phyloP scores from a whole-genome alignment of 1,284 basidiomycete genomes.

The Sanguinoderma infundibulare region DNA sequence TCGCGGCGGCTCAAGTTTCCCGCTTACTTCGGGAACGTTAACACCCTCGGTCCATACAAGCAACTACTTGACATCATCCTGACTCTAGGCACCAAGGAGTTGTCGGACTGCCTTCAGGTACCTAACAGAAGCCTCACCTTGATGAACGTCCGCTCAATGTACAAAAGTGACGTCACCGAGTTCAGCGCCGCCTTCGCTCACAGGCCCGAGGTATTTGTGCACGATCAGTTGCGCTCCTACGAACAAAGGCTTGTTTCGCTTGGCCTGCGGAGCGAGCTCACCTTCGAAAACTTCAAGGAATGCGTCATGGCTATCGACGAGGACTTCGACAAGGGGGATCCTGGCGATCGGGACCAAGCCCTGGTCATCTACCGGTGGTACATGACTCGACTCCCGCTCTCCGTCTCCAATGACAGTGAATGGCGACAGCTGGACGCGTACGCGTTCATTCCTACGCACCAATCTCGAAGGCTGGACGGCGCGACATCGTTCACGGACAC shows the following conservation, averaged over 20 bases:
- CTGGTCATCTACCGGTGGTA: conserved; percentile 39
- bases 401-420: conserved; percentile 27
- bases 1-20: not conserved
- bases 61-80: not conserved
- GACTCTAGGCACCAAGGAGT: not conserved
- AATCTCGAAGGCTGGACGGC: conserved; percentile 16
- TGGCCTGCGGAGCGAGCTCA: conserved; percentile 8
- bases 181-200: conserved; percentile 9
- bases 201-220: conserved; percentile 6
- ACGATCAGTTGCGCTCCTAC: conserved; percentile 4
- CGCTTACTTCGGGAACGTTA: not conserved
- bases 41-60: not conserved
- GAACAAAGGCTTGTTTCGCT: conserved; percentile 5
- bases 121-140: not conserved
- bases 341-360: conserved; percentile 28
- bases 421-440: conserved; percentile 40
- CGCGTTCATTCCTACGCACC: conserved; percentile 43
- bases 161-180: conserved; percentile 1
- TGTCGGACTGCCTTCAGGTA: not conserved
- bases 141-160: not conserved
- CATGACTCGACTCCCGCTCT: conserved; percentile 38
- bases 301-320: conserved; percentile 12
- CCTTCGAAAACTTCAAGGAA: conserved; percentile 15
- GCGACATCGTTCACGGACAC: conserved; percentile 15
- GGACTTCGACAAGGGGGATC: not conserved